Base-by-base conservation (phyloP, 257 asterid genomes). In the Solanum virginianum region DNA sequence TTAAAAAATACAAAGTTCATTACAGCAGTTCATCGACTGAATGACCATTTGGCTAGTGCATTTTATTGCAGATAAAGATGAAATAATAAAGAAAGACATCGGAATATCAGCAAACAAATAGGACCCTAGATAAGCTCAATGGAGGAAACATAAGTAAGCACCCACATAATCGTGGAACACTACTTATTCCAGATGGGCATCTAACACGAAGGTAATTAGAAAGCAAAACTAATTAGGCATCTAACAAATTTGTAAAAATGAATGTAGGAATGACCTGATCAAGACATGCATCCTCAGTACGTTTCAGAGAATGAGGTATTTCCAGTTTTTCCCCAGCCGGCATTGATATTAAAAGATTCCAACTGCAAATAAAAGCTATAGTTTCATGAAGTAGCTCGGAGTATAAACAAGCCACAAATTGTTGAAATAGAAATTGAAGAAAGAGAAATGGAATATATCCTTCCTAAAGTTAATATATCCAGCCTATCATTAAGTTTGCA, bases 311-410 rank as follows among this genome's bases (percentile, higher is more conserved):
- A 90, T 95, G 89, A 81, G 99, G 97, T 63, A 92, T 84, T 83
- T 90, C 95, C 94, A 97, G 87, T 56, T 91, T 89, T 86, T 90
- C 92, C 55, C 97, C 97, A 86, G 92, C 92, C 47, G 99, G 99
- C 98, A 95, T 95, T 81, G 98, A 92, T 86, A 97, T 85, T 86
- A 91, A 85, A 86, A 94, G 90, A 87, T 93, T 89, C 99, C 99
- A 96, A 89, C 99, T 96, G 95, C 90, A 90, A 56, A 88, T 43
- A 59, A 87, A 87, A 88, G 80, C 71, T 79, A n/a, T 26, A 60
- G 69, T 84, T 80, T 85, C 82, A 86, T 47, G 68, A 88, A 84
- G 85, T 7, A 83, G 80, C 86, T 43, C 83, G 41, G 74, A 74
- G 24, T 59, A 83, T 68, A 80, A 66, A 49, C 68, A 49, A 51